Base-by-base conservation (phyloP, 1,139 yeast species). In the Blastobotrys ciferrii region DNA sequence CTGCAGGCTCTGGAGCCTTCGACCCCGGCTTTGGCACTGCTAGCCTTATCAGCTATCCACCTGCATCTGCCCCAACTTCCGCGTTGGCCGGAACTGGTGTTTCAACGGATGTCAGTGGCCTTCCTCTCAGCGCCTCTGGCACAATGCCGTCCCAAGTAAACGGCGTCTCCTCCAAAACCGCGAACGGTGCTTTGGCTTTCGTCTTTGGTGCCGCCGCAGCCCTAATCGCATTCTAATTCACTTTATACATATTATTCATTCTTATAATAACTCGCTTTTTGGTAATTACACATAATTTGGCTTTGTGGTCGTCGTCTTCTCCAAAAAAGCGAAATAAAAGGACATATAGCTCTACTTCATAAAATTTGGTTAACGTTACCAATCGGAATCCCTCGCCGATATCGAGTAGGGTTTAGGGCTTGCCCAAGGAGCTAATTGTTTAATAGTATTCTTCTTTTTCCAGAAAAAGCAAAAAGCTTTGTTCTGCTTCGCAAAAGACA, bases 151-250 rank as follows among this genome's bases (percentile, higher is more conserved):
- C 42, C 18, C 38, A 37, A 14, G 47, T 36, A 13, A 38, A 32
- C 20, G 42, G 42, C 4, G 42, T 36, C 20, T 19, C 30, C 19
- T n/a, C 31, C 32, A 20, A 31, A 18, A 18, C 15, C 4, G 35
- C 28, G 20, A 32, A 31, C 32, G 40, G 32, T 14, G 43, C 38
- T 7, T 20, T 38, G 17, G 42, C 33, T 12, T n/a, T 40, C 17
- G 17, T 37, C 19, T 48, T 31, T 14, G 48, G 47, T 11, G 31
- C 43, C 3, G 45, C 44, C 35, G 50, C 50, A 4, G 52, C 43
- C 32, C 30, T 42, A 18, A 15, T 42, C 25, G 23, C 23, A 13
- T 32, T 40, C 25, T 45, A 31, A 42, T 32, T 28, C 42, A 37
- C n/a, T 40, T 40, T 23, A 31, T 17, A 14, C 20, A 25, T 14